Evolutionary conservation across 768 basidiomycete species (phyloP), one percentile per base, ranked within the genome.

Genomic region (Psilocybe cyanescens): DNA sequence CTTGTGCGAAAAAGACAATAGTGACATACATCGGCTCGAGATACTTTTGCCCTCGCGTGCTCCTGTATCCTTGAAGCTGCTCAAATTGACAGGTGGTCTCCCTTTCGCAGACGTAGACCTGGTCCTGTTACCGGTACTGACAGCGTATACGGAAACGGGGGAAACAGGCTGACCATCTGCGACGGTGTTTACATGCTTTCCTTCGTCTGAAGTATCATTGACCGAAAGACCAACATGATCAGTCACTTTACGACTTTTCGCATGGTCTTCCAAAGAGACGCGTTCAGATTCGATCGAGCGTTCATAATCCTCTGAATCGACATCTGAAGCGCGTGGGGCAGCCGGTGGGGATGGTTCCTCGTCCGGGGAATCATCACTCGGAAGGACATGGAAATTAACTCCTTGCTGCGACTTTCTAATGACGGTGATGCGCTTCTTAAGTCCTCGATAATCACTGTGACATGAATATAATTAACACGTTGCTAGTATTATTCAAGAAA

Each of bases 361-460:
- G 50, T 59, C 69, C 47, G 53, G 63, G 33, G 64, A 68, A 39
- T 62, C 67, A 56, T 57, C 58, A 37, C 63, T 64, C 3, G 66
- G 60, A 12, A 68, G 63, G 14, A 66, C 60, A 58, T 73, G 63
- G 7, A 68, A 59, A 30, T 68, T 67, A 8, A 69, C 39, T 14
- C 68, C 72, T 48, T 76, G 70, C 57, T 76, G 74, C 0, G 72
- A 73, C 58, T 74, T 76, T 35, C 81, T 81, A 57, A 92, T 85
- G 1, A 80, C 80, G 12, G 78, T 77, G 24, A 93, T 87, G 12
- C 80, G 78, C 63, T 84, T 88, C 73, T 92, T 92, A 14, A 94
- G 82, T 8, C 81, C 84, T 2, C 82, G 82, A 67, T 93, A 94
- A 70, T 93, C 85, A 70, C 91, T 93, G 64, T 37, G 39, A 33